Evolutionary conservation across 345 rosid genomes (phyloP).

Genomic region (Rhizophora apiculata): DNA sequence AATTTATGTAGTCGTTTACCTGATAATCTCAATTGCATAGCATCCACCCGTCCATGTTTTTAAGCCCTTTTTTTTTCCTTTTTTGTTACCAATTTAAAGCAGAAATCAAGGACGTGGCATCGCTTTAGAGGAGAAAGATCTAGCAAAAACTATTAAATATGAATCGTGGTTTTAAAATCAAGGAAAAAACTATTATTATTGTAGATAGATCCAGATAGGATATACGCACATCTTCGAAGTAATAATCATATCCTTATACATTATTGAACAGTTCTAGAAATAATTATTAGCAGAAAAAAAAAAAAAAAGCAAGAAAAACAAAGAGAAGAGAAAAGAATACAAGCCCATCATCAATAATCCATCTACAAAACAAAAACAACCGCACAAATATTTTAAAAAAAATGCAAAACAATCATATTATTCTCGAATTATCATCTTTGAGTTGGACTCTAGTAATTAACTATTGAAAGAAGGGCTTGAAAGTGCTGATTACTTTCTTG

Average conservation of each 20-base stretch:
- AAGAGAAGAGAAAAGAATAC: slow-evolving; percentile 3
- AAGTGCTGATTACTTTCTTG: slow-evolving; percentile 53
- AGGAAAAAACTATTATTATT: too few relatives aligned
- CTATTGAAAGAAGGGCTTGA: slow-evolving; percentile 53
- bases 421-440: not conserved
- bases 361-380: slow-evolving; percentile 9
- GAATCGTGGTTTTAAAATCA: too few relatives aligned
- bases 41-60: too few relatives aligned
- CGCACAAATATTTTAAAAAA: not conserved
- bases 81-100: too few relatives aligned
- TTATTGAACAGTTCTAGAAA: slow-evolving; percentile 14
- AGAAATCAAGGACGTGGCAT: too few relatives aligned
- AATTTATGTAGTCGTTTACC: too few relatives aligned
- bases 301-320: not conserved
- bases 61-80: too few relatives aligned
- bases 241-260: not conserved
- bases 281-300: not conserved
- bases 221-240: not conserved
- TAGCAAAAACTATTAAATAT: too few relatives aligned
- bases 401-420: not conserved
- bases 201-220: too few relatives aligned
- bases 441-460: not conserved
- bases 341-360: not conserved
- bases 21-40: too few relatives aligned
- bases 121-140: too few relatives aligned